These are phyloP conservation scores for Phytophthora pisi DNA, from an alignment of 352 stramenopile species.

Conservation along the genomic window DNA sequence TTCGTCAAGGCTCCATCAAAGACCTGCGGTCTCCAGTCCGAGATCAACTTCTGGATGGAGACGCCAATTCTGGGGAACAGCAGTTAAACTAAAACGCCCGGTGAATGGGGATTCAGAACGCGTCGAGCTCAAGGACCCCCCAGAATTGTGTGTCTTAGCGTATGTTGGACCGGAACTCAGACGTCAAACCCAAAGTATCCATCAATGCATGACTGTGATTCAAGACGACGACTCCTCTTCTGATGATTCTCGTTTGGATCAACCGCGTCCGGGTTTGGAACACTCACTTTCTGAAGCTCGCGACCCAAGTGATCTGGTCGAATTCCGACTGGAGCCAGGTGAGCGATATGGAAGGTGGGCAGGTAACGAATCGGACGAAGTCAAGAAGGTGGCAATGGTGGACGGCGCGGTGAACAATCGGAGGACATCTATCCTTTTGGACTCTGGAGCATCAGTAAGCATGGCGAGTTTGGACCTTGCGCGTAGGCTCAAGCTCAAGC, in stretches of 20 bases:
- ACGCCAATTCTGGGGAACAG: not conserved
- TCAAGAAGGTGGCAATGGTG: not conserved
- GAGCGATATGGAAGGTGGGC: not conserved
- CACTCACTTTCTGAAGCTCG: not conserved
- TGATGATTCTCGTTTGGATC: no score
- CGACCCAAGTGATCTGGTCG: not conserved
- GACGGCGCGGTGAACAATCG: not conserved
- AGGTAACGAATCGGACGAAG: not conserved
- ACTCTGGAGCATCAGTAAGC: constrained; percentile 5
- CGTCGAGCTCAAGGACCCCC: no score
- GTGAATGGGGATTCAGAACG: no score
- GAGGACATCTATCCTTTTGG: not conserved
- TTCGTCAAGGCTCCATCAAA: not conserved
- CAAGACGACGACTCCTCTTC: not conserved
- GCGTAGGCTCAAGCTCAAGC: constrained; percentile 12
- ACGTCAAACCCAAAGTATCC: no score
- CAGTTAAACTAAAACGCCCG: not conserved
- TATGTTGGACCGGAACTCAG: no score
- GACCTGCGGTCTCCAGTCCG: not conserved
- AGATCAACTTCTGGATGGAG: not conserved
- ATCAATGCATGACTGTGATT: no score
- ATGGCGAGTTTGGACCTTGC: constrained; percentile 8
- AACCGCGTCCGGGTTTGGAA: not conserved
- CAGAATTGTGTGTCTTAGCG: no score
- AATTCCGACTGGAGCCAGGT: not conserved